Evolutionary conservation across 2,329 filamentous ascomycete genomes (phyloP).

Genomic region (Penicillium hordei): DNA sequence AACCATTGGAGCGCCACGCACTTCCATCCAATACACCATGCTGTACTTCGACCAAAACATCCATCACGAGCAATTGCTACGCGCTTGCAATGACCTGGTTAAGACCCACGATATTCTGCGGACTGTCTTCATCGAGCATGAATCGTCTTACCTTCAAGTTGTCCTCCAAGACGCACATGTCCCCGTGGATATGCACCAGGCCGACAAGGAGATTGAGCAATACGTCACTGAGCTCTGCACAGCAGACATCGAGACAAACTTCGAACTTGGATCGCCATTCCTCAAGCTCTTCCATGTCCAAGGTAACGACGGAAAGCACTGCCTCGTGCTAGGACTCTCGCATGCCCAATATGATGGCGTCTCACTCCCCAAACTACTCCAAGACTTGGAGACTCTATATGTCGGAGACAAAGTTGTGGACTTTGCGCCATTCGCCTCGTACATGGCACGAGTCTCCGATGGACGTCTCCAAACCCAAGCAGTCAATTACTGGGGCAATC

Average conservation of each 20-base stretch:
- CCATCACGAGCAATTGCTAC: slow-evolving; percentile 48
- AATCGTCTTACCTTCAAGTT: slow-evolving; percentile 53
- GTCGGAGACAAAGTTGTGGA: slow-evolving; percentile 30
- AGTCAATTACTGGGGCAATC: slow-evolving; percentile 50
- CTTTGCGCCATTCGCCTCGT: slow-evolving; percentile 43
- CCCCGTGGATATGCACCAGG: slow-evolving; percentile 49
- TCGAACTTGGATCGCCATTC: slow-evolving; percentile 59
- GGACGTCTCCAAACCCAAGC: slow-evolving; percentile 46
- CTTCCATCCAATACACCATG: slow-evolving; percentile 63
- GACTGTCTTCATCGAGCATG: slow-evolving; percentile 60
- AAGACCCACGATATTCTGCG: slow-evolving; percentile 61
- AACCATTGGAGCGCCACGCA: slow-evolving; percentile 59
- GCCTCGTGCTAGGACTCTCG: slow-evolving; percentile 57
- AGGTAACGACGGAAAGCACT: slow-evolving; percentile 31
- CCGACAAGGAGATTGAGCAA: slow-evolving; percentile 48
- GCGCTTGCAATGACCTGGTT: slow-evolving; percentile 49
- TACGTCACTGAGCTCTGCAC: slow-evolving; percentile 53
- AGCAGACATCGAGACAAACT: slow-evolving; percentile 52
- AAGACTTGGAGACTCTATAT: slow-evolving; percentile 57
- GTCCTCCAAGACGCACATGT: slow-evolving; percentile 53
- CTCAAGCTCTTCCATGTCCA: slow-evolving; percentile 55
- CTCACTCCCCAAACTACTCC: slow-evolving; percentile 59
- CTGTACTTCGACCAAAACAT: slow-evolving; percentile 57
- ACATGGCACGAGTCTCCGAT: slow-evolving; percentile 37
- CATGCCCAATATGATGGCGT: slow-evolving; percentile 68